phyloP scores from a whole-genome alignment of 2,329 filamentous ascomycete genomes.

The Pleoardoris graminearum region DNA sequence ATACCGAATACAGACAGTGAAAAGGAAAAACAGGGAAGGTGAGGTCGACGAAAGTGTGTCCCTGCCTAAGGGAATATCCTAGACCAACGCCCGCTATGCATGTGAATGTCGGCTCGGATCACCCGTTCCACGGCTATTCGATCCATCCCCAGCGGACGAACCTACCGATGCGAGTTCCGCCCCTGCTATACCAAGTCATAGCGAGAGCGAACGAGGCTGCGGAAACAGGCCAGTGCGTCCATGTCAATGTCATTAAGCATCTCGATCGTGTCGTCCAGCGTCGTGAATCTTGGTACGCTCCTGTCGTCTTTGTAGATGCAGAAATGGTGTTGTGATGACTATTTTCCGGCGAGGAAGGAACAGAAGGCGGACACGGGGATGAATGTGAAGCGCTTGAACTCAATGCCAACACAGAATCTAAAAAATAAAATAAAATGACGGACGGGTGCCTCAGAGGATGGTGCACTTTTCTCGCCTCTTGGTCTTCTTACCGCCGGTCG shows the following conservation, averaged over 20 bases:
- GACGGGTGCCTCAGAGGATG: slow-evolving; percentile 38
- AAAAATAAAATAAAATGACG: slow-evolving; percentile 14
- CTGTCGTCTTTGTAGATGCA: slow-evolving; percentile 12
- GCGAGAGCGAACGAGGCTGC: slow-evolving; percentile 13
- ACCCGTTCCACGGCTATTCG: slow-evolving; percentile 8
- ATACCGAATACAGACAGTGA: slow-evolving; percentile 43
- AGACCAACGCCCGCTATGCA: slow-evolving; percentile 31
- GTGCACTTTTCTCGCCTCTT: slow-evolving; percentile 47
- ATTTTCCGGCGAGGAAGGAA: background rate
- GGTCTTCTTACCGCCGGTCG: slow-evolving; percentile 39
- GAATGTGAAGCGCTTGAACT: slow-evolving; percentile 11
- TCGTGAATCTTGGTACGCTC: slow-evolving; percentile 42
- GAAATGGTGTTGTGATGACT: background rate
- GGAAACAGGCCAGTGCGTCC: slow-evolving; percentile 28
- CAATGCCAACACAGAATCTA: slow-evolving; percentile 17
- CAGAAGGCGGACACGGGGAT: background rate
- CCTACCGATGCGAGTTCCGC: slow-evolving; percentile 6
- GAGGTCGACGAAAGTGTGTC: slow-evolving; percentile 18
- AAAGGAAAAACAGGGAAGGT: slow-evolving; percentile 29
- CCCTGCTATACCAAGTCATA: slow-evolving; percentile 8
- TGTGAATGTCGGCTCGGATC: slow-evolving; percentile 18
- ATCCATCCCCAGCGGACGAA: slow-evolving; percentile 7
- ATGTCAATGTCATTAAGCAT: slow-evolving; percentile 45
- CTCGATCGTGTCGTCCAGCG: slow-evolving; percentile 47
- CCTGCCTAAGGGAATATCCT: slow-evolving; percentile 20